Evolutionary conservation across 2,329 filamentous ascomycete genomes (phyloP), one percentile per base, ranked within the genome.

Genomic region (Colletotrichum sp.): DNA sequence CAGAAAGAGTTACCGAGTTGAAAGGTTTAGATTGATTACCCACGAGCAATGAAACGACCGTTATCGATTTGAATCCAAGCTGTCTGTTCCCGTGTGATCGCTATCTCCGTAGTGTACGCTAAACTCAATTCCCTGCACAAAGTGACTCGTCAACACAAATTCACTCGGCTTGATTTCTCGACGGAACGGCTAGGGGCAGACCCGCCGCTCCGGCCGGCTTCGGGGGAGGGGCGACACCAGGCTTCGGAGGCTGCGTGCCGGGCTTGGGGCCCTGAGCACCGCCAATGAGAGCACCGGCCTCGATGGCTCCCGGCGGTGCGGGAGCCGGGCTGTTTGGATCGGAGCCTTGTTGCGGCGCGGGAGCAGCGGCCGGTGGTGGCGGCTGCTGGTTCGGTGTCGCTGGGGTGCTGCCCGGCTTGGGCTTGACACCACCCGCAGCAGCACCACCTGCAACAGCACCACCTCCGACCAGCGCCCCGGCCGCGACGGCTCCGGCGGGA

Each of bases 91-190:
- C 44, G 55, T 36, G 27, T 44, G n/a, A 60, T 55, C 32, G 55
- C 57, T 25, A 22, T 68, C 27, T 75, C 57, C 30, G 63, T 22
- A 34, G 15, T 12, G 27, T 27, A 22, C 27, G 70, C 63, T 32
- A 48, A 52, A 16, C 64, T 75, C 39, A 75, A 2, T 66, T 60
- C 30, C 28, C 70, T 75, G 70, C 70, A 9, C 64, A 68, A 68
- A 68, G n/a, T 44, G 36, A 68, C 64, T 68, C 57, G 73, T 75
- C 73, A 75, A 68, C 57, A 72, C 52, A 72, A 60, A 11, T 52
- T 75, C 57, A 73, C 25, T 52, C 57, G 44, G 25, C 15, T 13
- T 36, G 39, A 1, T 48, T 68, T 32, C 28, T 73, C 22, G 63
- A 70, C n/a, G 64, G 73, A 19, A 68, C 57, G 12, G 73, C 69